A percentile compares a stretch with the other conserved stretches of the same genome.
Conservation (phyloP, 2,329 filamentous ascomycete genomes). For the Tolypocladium inflatum region DNA sequence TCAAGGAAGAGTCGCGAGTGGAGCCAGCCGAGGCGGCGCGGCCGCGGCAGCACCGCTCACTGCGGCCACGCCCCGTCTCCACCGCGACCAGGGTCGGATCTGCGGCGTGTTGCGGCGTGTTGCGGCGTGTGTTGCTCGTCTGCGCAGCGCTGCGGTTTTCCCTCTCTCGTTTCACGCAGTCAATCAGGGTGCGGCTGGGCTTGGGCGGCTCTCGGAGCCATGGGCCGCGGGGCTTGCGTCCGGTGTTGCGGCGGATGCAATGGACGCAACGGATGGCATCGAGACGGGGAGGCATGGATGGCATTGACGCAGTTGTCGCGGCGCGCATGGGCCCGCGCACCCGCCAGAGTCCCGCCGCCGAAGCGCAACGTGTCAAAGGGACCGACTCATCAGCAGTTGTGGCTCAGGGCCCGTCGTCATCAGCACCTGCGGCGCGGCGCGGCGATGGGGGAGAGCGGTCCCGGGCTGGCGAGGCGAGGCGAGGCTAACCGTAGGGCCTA, state of each 20-base stretch:
- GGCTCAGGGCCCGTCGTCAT: not conserved
- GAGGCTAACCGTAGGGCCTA: too few species aligned
- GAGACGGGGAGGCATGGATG: not conserved
- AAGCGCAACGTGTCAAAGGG: not conserved
- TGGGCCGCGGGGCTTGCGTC: not conserved
- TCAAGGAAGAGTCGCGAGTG: not conserved
- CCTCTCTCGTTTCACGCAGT: not conserved
- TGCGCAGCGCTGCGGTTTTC: not conserved
- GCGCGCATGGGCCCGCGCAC: not conserved
- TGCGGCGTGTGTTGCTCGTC: not conserved
- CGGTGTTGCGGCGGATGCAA: not conserved
- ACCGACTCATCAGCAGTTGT: not conserved
- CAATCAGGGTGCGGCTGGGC: not conserved
- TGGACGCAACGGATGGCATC: not conserved
- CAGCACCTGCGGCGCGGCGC: not conserved
- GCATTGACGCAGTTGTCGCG: not conserved
- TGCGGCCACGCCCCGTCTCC: conserved; percentile 10
- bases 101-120: not conserved
- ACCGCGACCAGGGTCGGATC: not conserved
- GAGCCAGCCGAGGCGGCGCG: not conserved
- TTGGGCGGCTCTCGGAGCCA: not conserved
- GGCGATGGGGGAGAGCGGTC: too few species aligned
- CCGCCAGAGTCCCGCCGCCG: not conserved
- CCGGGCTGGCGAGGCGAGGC: too few species aligned
- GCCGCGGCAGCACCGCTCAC: conserved; percentile 12